phyloP scores from a whole-genome alignment of 768 basidiomycete species.

The Termitomyces sp. region DNA sequence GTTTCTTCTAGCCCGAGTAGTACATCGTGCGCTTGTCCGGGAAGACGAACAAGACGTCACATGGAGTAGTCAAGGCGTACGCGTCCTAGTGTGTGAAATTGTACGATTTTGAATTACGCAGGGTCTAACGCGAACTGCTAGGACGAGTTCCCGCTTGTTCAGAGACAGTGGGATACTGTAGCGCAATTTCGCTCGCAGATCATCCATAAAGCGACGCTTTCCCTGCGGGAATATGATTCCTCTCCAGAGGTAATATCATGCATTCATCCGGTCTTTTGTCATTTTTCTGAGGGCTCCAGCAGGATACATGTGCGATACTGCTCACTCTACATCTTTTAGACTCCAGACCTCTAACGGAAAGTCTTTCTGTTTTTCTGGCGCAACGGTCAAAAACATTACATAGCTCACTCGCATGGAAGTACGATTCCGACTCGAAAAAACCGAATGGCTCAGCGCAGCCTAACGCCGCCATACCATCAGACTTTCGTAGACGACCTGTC shows the following conservation, averaged over 20 bases:
- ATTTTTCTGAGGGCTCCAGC: neutral
- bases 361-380: conserved; percentile 60
- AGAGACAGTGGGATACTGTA: conserved; percentile 91
- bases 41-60: conserved; percentile 59
- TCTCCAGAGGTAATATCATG: conserved; percentile 41
- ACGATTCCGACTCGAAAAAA: conserved; percentile 13
- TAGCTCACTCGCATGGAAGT: conserved; percentile 31
- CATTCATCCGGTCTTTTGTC: neutral
- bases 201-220: conserved; percentile 78
- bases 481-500: conserved; percentile 27
- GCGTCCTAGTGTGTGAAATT: conserved; percentile 46
- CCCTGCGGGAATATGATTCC: conserved; percentile 57
- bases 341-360: conserved; percentile 71
- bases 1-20: conserved; percentile 80
- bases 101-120: neutral
- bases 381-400: conserved; percentile 65
- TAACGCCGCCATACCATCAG: conserved; percentile 12
- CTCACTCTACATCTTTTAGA: conserved; percentile 87
- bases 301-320: conserved; percentile 76
- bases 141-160: conserved; percentile 85
- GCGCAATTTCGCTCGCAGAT: conserved; percentile 86
- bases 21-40: conserved; percentile 66
- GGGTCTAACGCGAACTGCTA: conserved; percentile 19
- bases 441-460: conserved; percentile 21
- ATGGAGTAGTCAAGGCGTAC: conserved; percentile 55